Conservation (phyloP, 169 alveolate genomes). For the Toxoplasma gondii region DNA sequence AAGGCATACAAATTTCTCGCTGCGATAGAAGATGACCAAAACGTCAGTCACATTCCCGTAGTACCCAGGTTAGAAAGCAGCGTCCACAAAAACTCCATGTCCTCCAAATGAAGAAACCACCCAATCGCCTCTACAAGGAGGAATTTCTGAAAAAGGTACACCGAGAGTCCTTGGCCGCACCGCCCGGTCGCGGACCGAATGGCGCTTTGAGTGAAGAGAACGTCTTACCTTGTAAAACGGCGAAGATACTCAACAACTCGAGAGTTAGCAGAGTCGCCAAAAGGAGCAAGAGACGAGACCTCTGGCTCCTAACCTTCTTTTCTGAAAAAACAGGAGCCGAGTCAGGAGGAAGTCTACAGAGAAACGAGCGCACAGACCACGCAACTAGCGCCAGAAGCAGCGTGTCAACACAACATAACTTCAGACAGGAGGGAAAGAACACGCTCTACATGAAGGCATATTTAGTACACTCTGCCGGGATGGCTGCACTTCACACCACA, state of each 20-base stretch:
- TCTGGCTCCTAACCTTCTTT: background rate
- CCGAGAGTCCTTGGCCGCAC: background rate
- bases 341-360: background rate
- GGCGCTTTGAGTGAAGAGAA: too few relatives aligned
- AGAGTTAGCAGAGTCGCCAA: background rate
- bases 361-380: background rate
- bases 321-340: background rate
- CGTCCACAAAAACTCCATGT: too few relatives aligned
- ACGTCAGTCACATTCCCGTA: too few relatives aligned
- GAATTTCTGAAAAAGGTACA: background rate
- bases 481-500: too few relatives aligned
- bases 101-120: too few relatives aligned
- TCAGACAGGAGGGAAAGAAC: background rate
- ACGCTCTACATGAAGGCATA: background rate
- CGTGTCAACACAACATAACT: background rate
- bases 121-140: background rate
- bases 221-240: conserved; percentile 17
- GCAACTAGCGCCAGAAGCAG: background rate
- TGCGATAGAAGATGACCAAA: too few relatives aligned
- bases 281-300: conserved; percentile 34
- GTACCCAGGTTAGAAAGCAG: too few relatives aligned
- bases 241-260: background rate
- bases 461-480: too few relatives aligned
- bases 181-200: too few relatives aligned
- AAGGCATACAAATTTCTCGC: too few relatives aligned